Evolutionary conservation across 2,329 filamentous ascomycete genomes (phyloP).

Genomic region (Stagonosporopsis vannaccii): DNA sequence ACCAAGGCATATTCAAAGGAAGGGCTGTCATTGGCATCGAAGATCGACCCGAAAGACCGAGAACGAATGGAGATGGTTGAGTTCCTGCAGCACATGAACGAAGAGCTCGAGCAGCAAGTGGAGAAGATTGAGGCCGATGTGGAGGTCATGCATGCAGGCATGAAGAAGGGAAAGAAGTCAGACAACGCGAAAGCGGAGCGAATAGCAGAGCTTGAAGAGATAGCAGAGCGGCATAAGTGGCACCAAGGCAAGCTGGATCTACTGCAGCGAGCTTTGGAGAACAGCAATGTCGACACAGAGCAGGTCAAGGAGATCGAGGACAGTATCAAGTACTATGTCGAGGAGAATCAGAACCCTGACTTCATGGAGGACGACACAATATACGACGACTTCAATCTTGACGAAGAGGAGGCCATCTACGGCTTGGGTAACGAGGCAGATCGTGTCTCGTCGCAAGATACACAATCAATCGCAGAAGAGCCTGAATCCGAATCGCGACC

Average conservation of each 20-base stretch:
- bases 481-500: slow-evolving; percentile 65
- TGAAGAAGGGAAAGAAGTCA: slow-evolving; percentile 93
- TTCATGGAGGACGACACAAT: slow-evolving; percentile 94
- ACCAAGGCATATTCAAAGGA: slow-evolving; percentile 99
- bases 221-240: slow-evolving; percentile 94
- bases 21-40: slow-evolving; percentile 87
- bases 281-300: slow-evolving; percentile 86
- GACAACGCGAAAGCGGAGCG: slow-evolving; percentile 83
- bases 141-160: slow-evolving; percentile 82
- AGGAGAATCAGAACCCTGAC: slow-evolving; percentile 85
- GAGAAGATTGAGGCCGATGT: slow-evolving; percentile 90
- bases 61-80: slow-evolving; percentile 89
- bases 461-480: slow-evolving; percentile 91
- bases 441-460: slow-evolving; percentile 91
- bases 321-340: slow-evolving; percentile 92
- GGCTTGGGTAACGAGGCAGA: slow-evolving; percentile 84
- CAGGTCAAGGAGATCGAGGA: slow-evolving; percentile 90
- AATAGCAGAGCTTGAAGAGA: slow-evolving; percentile 81
- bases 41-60: slow-evolving; percentile 96
- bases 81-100: slow-evolving; percentile 85
- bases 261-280: slow-evolving; percentile 87
- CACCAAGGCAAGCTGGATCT: slow-evolving; percentile 93
- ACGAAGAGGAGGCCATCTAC: slow-evolving; percentile 88
- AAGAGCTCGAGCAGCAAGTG: slow-evolving; percentile 92
- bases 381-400: slow-evolving; percentile 92